A percentile compares a stretch with the other conserved stretches of the same genome.
These are phyloP conservation scores for Talaromyces sp. DNA, from an alignment of 2,329 filamentous ascomycete species.

Conservation along the genomic window DNA sequence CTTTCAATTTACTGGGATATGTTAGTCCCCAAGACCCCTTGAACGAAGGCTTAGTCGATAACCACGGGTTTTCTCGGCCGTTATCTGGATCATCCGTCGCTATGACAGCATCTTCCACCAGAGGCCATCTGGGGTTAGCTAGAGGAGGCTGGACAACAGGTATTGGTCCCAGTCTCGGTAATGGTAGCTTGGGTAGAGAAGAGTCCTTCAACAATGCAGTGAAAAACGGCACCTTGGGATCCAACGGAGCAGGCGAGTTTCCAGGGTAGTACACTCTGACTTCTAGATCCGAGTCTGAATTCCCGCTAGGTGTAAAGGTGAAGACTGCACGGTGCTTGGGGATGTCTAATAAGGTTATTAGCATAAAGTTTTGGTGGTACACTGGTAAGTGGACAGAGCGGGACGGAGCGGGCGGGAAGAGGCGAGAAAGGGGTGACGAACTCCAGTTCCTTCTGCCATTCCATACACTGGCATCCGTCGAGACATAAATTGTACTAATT, in stretches of 20 bases:
- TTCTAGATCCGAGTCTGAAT: neutral
- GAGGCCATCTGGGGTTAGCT: neutral
- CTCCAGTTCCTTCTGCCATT: slow-evolving; percentile 1
- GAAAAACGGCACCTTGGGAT: neutral
- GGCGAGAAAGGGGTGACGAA: neutral
- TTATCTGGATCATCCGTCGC: slow-evolving; percentile 1
- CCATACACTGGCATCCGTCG: neutral
- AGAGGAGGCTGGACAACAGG: neutral
- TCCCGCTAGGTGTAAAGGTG: neutral
- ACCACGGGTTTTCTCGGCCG: neutral
- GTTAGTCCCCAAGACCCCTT: neutral
- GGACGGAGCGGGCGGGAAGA: neutral
- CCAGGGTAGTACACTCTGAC: neutral
- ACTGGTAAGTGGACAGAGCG: neutral
- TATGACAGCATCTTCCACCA: neutral
- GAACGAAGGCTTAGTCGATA: neutral
- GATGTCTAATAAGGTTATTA: neutral
- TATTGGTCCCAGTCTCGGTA: neutral
- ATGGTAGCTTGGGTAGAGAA: neutral
- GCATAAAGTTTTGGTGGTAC: neutral
- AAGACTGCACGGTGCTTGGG: neutral
- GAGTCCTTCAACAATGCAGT: neutral
- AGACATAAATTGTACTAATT: neutral
- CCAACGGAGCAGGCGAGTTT: neutral
- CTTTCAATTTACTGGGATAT: neutral